Evolutionary conservation across 1,139 yeast species (phyloP), one percentile per base, ranked within the genome.

Genomic region (Blastobotrys indianensis): DNA sequence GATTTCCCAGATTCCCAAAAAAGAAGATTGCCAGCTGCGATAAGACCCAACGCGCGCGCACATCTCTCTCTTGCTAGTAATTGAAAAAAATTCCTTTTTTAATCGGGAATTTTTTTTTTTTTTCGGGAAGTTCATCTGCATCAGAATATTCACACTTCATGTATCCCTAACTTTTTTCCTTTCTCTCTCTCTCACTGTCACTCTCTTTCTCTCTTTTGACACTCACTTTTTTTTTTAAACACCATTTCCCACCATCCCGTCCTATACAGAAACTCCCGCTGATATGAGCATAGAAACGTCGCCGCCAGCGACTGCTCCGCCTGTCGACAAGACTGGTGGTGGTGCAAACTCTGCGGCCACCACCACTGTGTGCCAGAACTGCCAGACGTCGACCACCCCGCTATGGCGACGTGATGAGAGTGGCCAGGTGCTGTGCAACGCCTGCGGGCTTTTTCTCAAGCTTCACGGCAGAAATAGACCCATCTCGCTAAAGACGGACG

Each of bases 401-500:
- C 70, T 88, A 23, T 88, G 97, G 97, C 75, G 97, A 63, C 73
- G 97, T 56, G 96, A 88, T 64, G 96, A 87, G 62, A 79, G 85
- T 20, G 97, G 97, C 11, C 94, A 87, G 56, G 94, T 88, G 17
- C 72, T 88, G 48, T 88, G 97, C 65, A 88, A 88, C 66, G 97
- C 97, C 1, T 88, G 97, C 69, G 97, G 97, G 0, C 70, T 88
- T 45, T 88, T 88, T 60, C 69, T 88, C 51, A 88, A 88, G 66
- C 74, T 88, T 41, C 97, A 88, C 61, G 96, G 96, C 17, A 77
- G 95, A 48, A 86, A 95, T 40, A 75, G 97, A 57, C 97, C 97
- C 8, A 87, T 87, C 48, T 81, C 94, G 35, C 70, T 88, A 57
- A 88, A 88, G 63, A 86, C 96, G 2, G 95, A 88, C 66, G 88